Base-by-base conservation (phyloP, 192 early-diverging fungal genomes). In the Podila epigama region DNA sequence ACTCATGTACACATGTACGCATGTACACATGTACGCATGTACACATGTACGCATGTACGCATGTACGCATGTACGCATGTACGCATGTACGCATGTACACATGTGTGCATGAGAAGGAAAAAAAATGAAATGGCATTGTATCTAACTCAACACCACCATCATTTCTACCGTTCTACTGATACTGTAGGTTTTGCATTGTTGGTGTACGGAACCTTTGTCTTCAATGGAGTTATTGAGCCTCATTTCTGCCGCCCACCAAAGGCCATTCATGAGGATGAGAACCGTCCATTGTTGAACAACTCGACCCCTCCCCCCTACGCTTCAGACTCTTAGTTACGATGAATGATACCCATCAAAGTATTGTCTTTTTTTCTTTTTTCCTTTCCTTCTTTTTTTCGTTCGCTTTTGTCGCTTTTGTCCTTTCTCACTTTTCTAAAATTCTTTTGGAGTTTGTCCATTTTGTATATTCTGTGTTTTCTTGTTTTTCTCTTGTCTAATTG, bases 151-250 rank as follows among this genome's bases (percentile, higher is more conserved):
- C 31, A 31, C 27, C 51, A 10, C 28, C 16, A 12, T 5, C 51
- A 68, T 72, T 29, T 2, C 3, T 59, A 4, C 15, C 8, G 20
- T 20, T 58, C 18, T 50, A 34, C 34, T 12, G 51, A 8, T 52
- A 44, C n/a, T 34, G 16, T 39, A 81, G 79, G 81, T 44, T 91
- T 91, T 75, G 67, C 75, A 40, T 63, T 91, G 42, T 85, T 92
- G 50, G 87, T 92, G 5, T 84, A 84, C 60, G 95, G 96, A 59
- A 97, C 96, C 3, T 95, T 96, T 68, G 81, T 93, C 25, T 97
- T 95, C 82, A 97, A 97, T 70, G 92, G 91, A 44, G 93, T 95
- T 10, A 69, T 96, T 18, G 41, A 68, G 15, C 87, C 90, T n/a
- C 91, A 90, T 28, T 79, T 85, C 33, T 87, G 63, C 67, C 50